phyloP scores from a whole-genome alignment of 257 asterid species.

The Coffea eugenioides region DNA sequence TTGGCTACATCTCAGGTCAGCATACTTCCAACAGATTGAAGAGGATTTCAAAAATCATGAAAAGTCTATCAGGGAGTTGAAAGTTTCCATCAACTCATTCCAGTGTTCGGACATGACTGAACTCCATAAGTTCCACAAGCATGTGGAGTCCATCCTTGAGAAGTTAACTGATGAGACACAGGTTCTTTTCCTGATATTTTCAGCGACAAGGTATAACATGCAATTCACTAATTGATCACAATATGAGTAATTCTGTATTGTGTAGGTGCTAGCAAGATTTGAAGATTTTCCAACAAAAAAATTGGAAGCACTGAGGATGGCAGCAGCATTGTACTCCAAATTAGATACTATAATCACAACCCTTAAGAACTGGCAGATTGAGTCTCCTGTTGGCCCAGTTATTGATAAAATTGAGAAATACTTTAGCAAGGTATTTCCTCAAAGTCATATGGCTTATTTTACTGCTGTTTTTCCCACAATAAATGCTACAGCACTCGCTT shows the following conservation, averaged over 20 bases:
- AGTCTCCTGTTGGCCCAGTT: constrained; percentile 49
- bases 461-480: not conserved
- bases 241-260: not conserved
- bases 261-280: constrained; percentile 76
- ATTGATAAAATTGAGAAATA: constrained; percentile 67
- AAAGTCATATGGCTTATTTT: not conserved
- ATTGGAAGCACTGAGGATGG: constrained; percentile 85
- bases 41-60: constrained; percentile 67
- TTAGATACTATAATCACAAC: constrained; percentile 48
- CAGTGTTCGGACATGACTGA: constrained; percentile 75
- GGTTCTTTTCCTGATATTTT: constrained; percentile 29
- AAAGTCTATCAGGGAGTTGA: constrained; percentile 49
- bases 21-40: constrained; percentile 83
- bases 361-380: constrained; percentile 54
- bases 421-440: constrained; percentile 56
- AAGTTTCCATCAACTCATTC: constrained; percentile 47
- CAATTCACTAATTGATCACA: not conserved
- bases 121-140: constrained; percentile 60
- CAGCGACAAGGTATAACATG: not conserved
- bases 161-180: constrained; percentile 78
- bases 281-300: constrained; percentile 80
- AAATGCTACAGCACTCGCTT: not conserved
- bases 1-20: constrained; percentile 54
- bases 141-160: constrained; percentile 72
- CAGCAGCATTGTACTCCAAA: constrained; percentile 61